phyloP scores from a whole-genome alignment of 345 rosid genomes.

The Pugionium cornutum region DNA sequence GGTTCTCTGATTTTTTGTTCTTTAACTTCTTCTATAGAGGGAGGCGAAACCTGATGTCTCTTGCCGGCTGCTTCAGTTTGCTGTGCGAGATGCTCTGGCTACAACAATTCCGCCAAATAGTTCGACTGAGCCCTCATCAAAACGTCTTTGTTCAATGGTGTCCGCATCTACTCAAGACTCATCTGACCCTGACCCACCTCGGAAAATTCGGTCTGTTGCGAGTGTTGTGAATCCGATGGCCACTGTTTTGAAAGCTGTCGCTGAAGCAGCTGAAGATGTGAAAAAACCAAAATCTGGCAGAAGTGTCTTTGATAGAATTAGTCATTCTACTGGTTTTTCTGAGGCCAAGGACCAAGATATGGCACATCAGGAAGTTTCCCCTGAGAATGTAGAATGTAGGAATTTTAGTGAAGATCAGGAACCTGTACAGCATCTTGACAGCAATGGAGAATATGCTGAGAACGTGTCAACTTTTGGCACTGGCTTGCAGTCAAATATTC shows the following conservation, averaged over 20 bases:
- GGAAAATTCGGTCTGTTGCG: constrained; percentile 64
- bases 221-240: constrained; percentile 72
- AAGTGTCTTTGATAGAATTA: constrained; percentile 92
- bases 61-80: constrained; percentile 87
- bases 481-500: constrained; percentile 45
- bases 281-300: constrained; percentile 55
- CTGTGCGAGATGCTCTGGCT: constrained; percentile 93
- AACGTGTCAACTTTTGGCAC: constrained; percentile 46
- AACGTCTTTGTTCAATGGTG: constrained; percentile 90
- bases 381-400: constrained; percentile 50
- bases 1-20: constrained; percentile 32
- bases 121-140: constrained; percentile 55
- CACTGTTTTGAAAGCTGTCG: constrained; percentile 79
- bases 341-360: constrained; percentile 39
- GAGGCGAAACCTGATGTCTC: constrained; percentile 72
- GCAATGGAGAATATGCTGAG: constrained; percentile 43
- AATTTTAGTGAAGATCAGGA: constrained; percentile 43
- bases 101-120: constrained; percentile 53
- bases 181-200: constrained; percentile 48
- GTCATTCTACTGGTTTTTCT: constrained; percentile 49
- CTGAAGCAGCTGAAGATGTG: constrained; percentile 90
- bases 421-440: constrained; percentile 39
- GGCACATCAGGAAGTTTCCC: constrained; percentile 43
- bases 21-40: constrained; percentile 51
- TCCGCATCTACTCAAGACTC: constrained; percentile 56